phyloP scores from a whole-genome alignment of 371 early-diverging fungal genomes.

The Coemansia sp. region DNA sequence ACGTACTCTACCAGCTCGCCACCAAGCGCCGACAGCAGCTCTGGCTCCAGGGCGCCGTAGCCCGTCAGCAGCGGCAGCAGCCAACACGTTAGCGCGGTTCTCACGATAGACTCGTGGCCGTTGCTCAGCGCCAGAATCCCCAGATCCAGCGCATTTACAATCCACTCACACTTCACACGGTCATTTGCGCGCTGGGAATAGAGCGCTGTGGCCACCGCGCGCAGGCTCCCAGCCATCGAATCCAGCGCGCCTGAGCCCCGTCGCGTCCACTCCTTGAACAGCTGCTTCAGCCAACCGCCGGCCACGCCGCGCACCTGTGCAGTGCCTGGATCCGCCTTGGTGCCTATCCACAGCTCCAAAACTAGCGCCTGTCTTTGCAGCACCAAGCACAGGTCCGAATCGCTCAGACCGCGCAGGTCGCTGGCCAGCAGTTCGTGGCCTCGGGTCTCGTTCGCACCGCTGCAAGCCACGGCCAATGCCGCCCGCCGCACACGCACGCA shows the following conservation, averaged over 20 bases:
- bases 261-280: slow-evolving; percentile 29
- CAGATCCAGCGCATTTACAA: slow-evolving; percentile 31
- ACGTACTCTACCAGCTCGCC: slow-evolving; percentile 23
- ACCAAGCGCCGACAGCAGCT: background rate
- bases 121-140: slow-evolving; percentile 29
- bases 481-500: slow-evolving; percentile 12
- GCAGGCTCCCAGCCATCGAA: slow-evolving; percentile 5
- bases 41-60: background rate
- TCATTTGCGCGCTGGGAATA: background rate
- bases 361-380: slow-evolving; percentile 15
- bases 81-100: slow-evolving; percentile 15
- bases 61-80: slow-evolving; percentile 35
- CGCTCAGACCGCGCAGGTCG: background rate
- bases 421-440: slow-evolving; percentile 9
- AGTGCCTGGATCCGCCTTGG: background rate
- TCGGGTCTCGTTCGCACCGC: slow-evolving; percentile 10
- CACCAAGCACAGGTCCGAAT: background rate
- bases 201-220: slow-evolving; percentile 15
- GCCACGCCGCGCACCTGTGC: background rate
- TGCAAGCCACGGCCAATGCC: slow-evolving; percentile 3
- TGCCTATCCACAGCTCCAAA: slow-evolving; percentile 14
- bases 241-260: background rate
- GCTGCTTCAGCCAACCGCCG: slow-evolving; percentile 26
- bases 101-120: background rate
- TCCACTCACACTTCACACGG: slow-evolving; percentile 5